Conservation (phyloP, 2,329 filamentous ascomycete genomes). For the Fusarium bactridioides region DNA sequence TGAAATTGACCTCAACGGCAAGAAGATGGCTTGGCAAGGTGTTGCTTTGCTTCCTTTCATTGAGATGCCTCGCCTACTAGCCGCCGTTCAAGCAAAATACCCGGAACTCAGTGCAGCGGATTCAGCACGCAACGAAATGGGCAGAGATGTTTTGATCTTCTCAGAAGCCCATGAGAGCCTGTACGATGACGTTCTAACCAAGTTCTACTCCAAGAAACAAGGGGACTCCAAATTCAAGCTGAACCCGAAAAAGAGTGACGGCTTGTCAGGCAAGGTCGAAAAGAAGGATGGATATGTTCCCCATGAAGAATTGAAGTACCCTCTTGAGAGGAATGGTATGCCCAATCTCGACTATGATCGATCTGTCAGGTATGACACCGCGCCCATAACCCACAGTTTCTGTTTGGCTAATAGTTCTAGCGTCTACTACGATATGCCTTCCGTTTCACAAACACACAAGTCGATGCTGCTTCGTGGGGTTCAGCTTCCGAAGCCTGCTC, state of each 20-base stretch:
- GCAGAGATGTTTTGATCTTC: slow-evolving; percentile 82
- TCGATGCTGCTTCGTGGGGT: slow-evolving; percentile 92
- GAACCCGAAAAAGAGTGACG: slow-evolving; percentile 77
- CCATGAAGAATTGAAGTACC: slow-evolving; percentile 81
- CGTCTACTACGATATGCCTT: slow-evolving; percentile 86
- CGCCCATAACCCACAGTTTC: not conserved
- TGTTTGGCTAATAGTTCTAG: slow-evolving; percentile 56
- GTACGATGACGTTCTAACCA: slow-evolving; percentile 83
- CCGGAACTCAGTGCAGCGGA: slow-evolving; percentile 81
- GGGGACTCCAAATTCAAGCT: slow-evolving; percentile 72
- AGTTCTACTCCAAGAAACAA: slow-evolving; percentile 93
- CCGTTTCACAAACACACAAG: slow-evolving; percentile 78
- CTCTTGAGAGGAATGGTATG: slow-evolving; percentile 75
- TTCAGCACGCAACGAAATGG: slow-evolving; percentile 77
- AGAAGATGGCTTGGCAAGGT: slow-evolving; percentile 98
- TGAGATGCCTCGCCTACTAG: slow-evolving; percentile 84
- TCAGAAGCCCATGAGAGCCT: slow-evolving; percentile 81
- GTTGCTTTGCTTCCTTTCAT: slow-evolving; percentile 95
- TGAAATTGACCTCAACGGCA: slow-evolving; percentile 91
- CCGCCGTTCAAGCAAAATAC: slow-evolving; percentile 84
- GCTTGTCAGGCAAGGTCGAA: slow-evolving; percentile 80
- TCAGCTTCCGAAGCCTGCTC: slow-evolving; percentile 72
- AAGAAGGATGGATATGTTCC: slow-evolving; percentile 87
- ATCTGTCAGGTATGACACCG: slow-evolving; percentile 75
- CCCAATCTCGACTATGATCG: slow-evolving; percentile 84